Base-by-base conservation (phyloP, 352 stramenopile genomes). In the Peronospora tabacina region DNA sequence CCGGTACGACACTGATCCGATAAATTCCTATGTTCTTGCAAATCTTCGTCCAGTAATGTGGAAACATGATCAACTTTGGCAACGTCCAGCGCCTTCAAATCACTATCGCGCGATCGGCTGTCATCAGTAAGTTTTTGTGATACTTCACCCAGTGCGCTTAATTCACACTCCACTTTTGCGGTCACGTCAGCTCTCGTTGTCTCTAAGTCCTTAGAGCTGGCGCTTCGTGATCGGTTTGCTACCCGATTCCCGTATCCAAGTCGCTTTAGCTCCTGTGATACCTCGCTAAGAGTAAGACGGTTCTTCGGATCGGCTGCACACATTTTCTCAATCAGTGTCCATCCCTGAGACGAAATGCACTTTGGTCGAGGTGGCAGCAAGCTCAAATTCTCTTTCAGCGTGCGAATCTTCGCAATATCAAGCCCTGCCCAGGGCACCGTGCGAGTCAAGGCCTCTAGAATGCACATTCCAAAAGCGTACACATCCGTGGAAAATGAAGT, bases 381-480 rank as follows among this genome's bases (percentile, higher is more conserved):
- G 36, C 66, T 55, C 12, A 78, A 36, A 22, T 73, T 80, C 3
- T 61, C 55, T 55, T 88, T 88, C 7, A 85, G 60, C 15, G 66
- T 70, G 11, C 63, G 62, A 26, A 88, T 69, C 42, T 80, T 70
- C 0, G 57, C 17, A 8, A 68, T 52, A n/a, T 79, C 68, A 33
- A 84, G 43, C 1, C 42, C 61, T 10, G 36, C 52, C 77, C 77
- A 90, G 0, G 79, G 79, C 0, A 72, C 49, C 8, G 69, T 61
- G 0, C 61, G 58, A 1, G 76, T 85, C 20, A 87, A 50, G 1
- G 73, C 67, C 33, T 90, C 76, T 6, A 86, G n/a, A 19, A 88
- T 85, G 34, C 70, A 86, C 76, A 90, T 86, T n/a, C 79, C 79
- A 30, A 88, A 78, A 10, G 75, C 70, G 50, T 85, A 90, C 32